These are phyloP conservation scores for Polytolypa hystricis DNA, from an alignment of 2,329 filamentous ascomycete genomes.

Conservation along the genomic window DNA sequence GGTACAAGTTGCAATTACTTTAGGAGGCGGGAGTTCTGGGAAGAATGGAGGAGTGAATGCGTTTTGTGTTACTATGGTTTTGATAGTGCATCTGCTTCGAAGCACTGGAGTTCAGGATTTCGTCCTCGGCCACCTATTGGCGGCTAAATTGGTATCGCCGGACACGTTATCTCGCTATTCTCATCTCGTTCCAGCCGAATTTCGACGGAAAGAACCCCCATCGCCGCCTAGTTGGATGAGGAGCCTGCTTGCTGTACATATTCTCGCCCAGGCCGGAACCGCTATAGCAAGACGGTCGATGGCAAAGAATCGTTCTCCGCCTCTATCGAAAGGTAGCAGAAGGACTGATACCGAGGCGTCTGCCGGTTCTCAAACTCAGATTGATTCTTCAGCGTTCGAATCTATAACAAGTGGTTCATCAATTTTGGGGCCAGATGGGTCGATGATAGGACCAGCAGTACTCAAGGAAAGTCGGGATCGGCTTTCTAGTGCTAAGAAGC, in stretches of 20 bases:
- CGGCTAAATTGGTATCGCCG: slow-evolving; percentile 33
- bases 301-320: slow-evolving; percentile 33
- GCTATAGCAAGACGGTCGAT: slow-evolving; percentile 38
- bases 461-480: slow-evolving; percentile 46
- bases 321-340: slow-evolving; percentile 31
- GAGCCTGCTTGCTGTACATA: slow-evolving; percentile 39
- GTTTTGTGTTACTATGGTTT: slow-evolving; percentile 35
- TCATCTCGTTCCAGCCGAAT: slow-evolving; percentile 32
- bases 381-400: slow-evolving; percentile 34
- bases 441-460: slow-evolving; percentile 41
- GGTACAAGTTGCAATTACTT: slow-evolving; percentile 80
- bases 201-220: slow-evolving; percentile 31
- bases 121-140: slow-evolving; percentile 34
- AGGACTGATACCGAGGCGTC: slow-evolving; percentile 36
- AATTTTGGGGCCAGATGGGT: slow-evolving; percentile 29
- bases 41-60: slow-evolving; percentile 37
- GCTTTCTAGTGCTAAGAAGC: slow-evolving; percentile 60
- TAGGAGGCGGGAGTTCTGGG: slow-evolving; percentile 61
- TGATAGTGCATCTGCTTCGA: slow-evolving; percentile 35
- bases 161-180: slow-evolving; percentile 33
- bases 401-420: slow-evolving; percentile 28
- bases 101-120: slow-evolving; percentile 41
- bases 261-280: slow-evolving; percentile 37
- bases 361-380: slow-evolving; percentile 31
- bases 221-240: slow-evolving; percentile 35